phyloP scores from a whole-genome alignment of 2,329 filamentous ascomycete species.

The Uncinocarpus reesii region DNA sequence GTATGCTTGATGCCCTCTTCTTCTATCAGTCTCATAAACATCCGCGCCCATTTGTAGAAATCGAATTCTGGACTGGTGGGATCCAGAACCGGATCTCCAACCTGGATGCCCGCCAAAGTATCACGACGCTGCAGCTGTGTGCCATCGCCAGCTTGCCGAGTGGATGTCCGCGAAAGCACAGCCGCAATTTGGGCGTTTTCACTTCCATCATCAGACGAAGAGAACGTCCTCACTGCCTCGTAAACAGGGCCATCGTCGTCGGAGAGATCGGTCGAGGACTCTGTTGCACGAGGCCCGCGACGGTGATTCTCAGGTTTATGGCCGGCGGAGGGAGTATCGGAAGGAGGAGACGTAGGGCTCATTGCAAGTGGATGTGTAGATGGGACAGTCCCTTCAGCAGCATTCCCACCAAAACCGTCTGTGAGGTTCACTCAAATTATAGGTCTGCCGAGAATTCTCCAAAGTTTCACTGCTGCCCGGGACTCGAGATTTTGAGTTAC shows the following conservation, averaged over 20 bases:
- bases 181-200: slow-evolving; percentile 17
- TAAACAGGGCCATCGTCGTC: slow-evolving; percentile 10
- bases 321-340: not conserved
- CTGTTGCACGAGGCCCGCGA: not conserved
- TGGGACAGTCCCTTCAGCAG: not conserved
- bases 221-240: slow-evolving; percentile 13
- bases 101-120: slow-evolving; percentile 31
- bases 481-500: not conserved
- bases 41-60: slow-evolving; percentile 44
- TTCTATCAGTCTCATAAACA: slow-evolving; percentile 43
- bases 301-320: not conserved
- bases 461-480: not conserved
- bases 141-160: not conserved
- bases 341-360: not conserved
- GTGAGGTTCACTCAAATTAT: not conserved
- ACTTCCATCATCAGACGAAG: slow-evolving; percentile 6
- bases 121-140: slow-evolving; percentile 21
- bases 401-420: not conserved
- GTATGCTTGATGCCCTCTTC: slow-evolving; percentile 46
- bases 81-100: slow-evolving; percentile 44
- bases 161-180: slow-evolving; percentile 13
- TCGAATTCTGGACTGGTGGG: slow-evolving; percentile 44
- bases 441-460: not conserved
- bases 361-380: not conserved
- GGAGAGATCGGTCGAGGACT: not conserved